Evolutionary conservation across 352 stramenopile genomes (phyloP).

Genomic region (Globisporangium alternatum): DNA sequence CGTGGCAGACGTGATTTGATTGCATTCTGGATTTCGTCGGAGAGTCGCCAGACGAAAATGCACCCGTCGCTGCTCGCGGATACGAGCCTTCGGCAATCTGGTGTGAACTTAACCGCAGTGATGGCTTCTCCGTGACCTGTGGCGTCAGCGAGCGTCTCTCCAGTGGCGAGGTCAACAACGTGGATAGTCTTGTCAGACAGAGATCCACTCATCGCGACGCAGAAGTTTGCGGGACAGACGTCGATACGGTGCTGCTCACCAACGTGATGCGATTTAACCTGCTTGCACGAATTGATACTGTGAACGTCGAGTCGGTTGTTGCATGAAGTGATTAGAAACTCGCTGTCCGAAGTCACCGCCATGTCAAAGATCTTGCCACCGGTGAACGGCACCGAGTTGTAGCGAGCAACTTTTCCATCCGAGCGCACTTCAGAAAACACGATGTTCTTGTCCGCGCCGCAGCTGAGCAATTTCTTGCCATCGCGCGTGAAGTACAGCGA

Average conservation of each 20-base stretch:
- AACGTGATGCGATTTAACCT: conserved; percentile 52
- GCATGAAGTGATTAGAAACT: conserved; percentile 62
- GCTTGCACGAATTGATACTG: conserved; percentile 56
- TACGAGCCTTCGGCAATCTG: conserved; percentile 84
- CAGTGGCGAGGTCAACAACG: conserved; percentile 79
- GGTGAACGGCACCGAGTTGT: conserved; percentile 48
- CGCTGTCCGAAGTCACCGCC: conserved; percentile 63
- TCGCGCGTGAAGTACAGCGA: conserved; percentile 67
- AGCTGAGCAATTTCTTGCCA: conserved; percentile 62
- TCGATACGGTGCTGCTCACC: conserved; percentile 74
- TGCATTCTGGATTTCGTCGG: conserved; percentile 63
- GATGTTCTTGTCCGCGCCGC: conserved; percentile 69
- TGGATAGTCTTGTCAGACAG: conserved; percentile 83
- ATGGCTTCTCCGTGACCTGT: conserved; percentile 84
- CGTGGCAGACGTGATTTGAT: conserved; percentile 59
- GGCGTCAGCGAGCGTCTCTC: conserved; percentile 72
- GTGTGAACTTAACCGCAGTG: conserved; percentile 79
- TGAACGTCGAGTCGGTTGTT: conserved; percentile 85
- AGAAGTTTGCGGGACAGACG: conserved; percentile 62
- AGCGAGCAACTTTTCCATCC: conserved; percentile 35
- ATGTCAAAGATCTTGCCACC: conserved; percentile 81
- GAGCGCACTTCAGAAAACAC: conserved; percentile 46
- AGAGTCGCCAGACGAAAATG: conserved; percentile 87
- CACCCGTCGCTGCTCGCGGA: conserved; percentile 81
- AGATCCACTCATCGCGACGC: conserved; percentile 79